Base-by-base conservation (phyloP, 441 rosid species). In the Rhodomyrtus psidioides region DNA sequence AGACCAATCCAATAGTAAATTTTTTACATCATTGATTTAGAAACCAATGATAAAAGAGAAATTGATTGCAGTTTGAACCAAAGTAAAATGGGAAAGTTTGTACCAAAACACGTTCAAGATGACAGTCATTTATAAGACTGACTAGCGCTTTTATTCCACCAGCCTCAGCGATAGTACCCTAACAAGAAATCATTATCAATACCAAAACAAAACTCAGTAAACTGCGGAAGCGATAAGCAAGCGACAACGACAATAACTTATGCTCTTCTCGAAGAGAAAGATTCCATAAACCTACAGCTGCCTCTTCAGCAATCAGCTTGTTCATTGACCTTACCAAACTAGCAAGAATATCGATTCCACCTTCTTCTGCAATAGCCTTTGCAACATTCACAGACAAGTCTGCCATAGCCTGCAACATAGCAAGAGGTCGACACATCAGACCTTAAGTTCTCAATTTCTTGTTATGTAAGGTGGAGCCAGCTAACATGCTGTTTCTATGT, bases 161-260 rank as follows among this genome's bases (percentile, higher is more conserved):
- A 90, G 98, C 99, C 89, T 93, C 94, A 89, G 96, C 94, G 90
- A 97, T 97, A 85, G 96, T 95, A 89, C 93, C 96, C 98, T 95
- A 85, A 81, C 39, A 83, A 76, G 85, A 86, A 34, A 14, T 34
- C 75, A 55, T 30, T 83, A 83, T 84, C 21, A 88, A 82, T 81
- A 57, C 89, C 81, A 85, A 55, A 70, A 49, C 82, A 30, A 34
- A 34, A 65, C 76, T 34, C 49, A 1, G 28, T 34, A 34, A 17
- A 26, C n/a, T 19, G 46, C 46, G 17, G 9, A 65, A 65, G 26
- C 8, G 75, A 65, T 34, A 65, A 65, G n/a, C 26, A 65, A 65
- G 76, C 81, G 83, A 53, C 49, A 44, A 23, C 2, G n/a, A 82
- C 28, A 51, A 86, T 89, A 97, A n/a, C n/a, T n/a, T n/a, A n/a